A percentile compares a stretch with the other conserved stretches of the same genome.
Evolutionary conservation across 306 rosid genomes (phyloP).

Genomic region (Carpinus viminea): DNA sequence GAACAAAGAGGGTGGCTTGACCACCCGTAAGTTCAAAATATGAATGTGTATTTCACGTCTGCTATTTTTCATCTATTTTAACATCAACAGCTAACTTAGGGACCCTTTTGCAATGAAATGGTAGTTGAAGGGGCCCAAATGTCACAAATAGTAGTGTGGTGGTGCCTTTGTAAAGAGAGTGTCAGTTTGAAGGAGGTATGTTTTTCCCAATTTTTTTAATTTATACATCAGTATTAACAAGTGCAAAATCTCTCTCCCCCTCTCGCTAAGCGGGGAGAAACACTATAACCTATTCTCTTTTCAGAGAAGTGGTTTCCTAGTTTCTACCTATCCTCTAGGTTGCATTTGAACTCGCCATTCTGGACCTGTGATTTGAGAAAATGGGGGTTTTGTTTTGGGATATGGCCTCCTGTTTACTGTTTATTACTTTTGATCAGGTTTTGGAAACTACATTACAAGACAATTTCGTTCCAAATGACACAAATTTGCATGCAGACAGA

Average conservation of each 20-base stretch:
- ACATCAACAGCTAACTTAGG: too few relatives aligned
- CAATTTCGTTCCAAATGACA: constrained; percentile 90
- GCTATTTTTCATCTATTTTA: too few relatives aligned
- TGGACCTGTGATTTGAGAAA: not conserved
- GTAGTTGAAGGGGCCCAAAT: too few relatives aligned
- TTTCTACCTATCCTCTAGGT: not conserved
- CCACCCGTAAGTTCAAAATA: too few relatives aligned
- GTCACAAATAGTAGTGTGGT: too few relatives aligned
- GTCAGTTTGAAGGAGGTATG: too few relatives aligned
- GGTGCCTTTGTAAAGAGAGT: too few relatives aligned
- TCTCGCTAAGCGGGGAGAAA: not conserved
- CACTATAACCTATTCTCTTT: not conserved
- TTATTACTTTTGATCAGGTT: constrained; percentile 55
- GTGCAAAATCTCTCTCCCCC: not conserved
- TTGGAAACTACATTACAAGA: constrained; percentile 74
- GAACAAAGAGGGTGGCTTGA: too few relatives aligned
- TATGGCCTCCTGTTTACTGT: constrained; percentile 30
- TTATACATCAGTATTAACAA: not conserved
- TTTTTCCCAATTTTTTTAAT: not conserved
- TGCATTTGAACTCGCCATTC: not conserved
- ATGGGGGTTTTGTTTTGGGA: not conserved
- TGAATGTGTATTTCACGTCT: too few relatives aligned
- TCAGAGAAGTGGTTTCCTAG: not conserved
- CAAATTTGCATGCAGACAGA: constrained; percentile 59
- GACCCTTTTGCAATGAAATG: too few relatives aligned